Conservation (phyloP, 768 basidiomycete species). For the Boletus fagicola region DNA sequence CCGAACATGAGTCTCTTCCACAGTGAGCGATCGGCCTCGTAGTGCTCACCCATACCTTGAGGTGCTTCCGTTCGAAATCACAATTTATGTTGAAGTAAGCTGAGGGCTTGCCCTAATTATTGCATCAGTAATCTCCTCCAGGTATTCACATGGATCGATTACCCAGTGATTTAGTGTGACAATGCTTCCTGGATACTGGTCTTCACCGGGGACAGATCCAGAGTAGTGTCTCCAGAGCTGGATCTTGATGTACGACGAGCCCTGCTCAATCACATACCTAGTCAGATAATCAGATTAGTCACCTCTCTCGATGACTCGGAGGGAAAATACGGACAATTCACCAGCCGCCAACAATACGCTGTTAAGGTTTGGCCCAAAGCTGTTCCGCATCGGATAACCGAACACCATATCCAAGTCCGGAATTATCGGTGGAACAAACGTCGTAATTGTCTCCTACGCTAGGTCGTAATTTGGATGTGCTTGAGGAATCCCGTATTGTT, state of each 20-base stretch:
- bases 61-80: no score
- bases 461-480: neutral
- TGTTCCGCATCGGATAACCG: neutral
- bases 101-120: no score
- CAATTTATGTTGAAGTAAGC: neutral
- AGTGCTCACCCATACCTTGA: neutral
- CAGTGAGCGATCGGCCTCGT: no score
- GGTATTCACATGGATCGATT: neutral
- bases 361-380: neutral
- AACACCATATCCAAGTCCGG: neutral
- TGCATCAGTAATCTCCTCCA: neutral
- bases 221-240: neutral
- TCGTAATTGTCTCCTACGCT: neutral
- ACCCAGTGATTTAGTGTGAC: neutral
- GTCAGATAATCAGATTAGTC: neutral
- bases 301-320: neutral
- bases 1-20: no score
- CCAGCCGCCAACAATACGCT: neutral
- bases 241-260: neutral
- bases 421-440: neutral
- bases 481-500: neutral
- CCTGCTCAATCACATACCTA: neutral
- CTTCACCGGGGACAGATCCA: neutral
- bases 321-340: neutral
- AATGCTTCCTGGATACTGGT: neutral